A percentile compares a stretch with the other conserved stretches of the same genome.
Conservation (phyloP, 805 yeast genomes). For the Yamadazyma endophytica region DNA sequence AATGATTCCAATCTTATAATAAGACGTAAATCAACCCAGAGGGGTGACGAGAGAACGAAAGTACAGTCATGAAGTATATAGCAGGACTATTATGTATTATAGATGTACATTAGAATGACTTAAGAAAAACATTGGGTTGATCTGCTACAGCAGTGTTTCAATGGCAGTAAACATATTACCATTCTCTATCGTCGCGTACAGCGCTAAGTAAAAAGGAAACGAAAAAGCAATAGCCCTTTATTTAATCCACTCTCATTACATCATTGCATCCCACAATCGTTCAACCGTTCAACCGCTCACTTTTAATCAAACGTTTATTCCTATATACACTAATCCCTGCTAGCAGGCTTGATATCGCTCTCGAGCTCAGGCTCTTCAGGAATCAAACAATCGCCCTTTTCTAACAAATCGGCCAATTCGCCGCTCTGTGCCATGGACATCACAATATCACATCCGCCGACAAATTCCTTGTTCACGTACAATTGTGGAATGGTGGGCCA, state of each 20-base stretch:
- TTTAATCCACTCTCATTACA: no score
- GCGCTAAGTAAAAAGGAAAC: no score
- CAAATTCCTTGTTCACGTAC: conserved; percentile 83
- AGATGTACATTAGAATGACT: no score
- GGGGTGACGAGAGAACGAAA: neutral
- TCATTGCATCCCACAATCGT: no score
- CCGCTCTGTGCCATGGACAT: conserved; percentile 88
- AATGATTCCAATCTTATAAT: conserved; percentile 62
- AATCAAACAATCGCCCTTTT: conserved; percentile 70
- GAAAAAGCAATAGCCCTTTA: no score
- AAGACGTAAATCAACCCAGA: conserved; percentile 45
- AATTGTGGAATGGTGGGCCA: conserved; percentile 99
- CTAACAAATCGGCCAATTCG: conserved; percentile 83
- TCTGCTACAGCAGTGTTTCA: no score
- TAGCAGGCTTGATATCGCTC: conserved; percentile 33
- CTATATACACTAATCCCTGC: conserved; percentile 18
- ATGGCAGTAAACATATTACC: no score
- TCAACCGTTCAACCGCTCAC: no score
- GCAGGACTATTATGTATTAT: no score
- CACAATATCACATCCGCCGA: conserved; percentile 96
- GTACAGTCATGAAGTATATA: neutral
- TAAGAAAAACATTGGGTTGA: no score
- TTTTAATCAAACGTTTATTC: no score
- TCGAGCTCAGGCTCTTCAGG: conserved; percentile 63
- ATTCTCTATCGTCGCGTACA: no score